A percentile compares a stretch with the other conserved stretches of the same genome.
phyloP scores from a whole-genome alignment of 148 eudicot species.

The Euryodendron excelsum region DNA sequence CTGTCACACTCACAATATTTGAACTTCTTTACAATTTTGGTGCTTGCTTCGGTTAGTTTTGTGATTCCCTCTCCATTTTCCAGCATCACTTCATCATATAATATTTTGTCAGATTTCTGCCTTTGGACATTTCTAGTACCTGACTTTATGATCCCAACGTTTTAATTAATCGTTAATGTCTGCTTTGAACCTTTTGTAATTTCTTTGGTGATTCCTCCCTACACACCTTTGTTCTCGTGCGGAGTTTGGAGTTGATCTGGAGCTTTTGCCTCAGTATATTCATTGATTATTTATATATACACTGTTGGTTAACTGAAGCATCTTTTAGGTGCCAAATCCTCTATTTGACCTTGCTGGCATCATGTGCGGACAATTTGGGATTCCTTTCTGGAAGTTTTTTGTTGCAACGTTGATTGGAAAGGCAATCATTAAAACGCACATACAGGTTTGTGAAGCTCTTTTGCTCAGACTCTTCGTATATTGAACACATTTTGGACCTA shows the following conservation, averaged over 20 bases:
- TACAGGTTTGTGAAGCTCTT: slow-evolving; percentile 58
- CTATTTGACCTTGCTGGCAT: slow-evolving; percentile 98
- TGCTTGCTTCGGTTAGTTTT: slow-evolving; percentile 92
- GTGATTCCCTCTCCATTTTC: slow-evolving; percentile 13
- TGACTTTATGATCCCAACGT: background rate
- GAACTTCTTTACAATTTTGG: slow-evolving; percentile 78
- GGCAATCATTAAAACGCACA: slow-evolving; percentile 91
- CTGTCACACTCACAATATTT: slow-evolving; percentile 83
- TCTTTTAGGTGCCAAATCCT: slow-evolving; percentile 88
- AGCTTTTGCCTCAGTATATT: background rate
- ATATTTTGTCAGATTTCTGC: background rate
- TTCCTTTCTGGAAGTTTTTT: slow-evolving; percentile 96
- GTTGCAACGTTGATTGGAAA: slow-evolving; percentile 86
- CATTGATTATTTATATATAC: background rate
- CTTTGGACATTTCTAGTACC: background rate
- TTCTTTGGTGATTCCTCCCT: background rate
- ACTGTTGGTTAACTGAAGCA: slow-evolving; percentile 15
- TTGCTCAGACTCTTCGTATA: background rate
- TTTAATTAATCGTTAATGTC: background rate
- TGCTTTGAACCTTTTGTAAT: background rate
- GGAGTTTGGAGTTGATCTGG: background rate
- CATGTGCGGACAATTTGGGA: slow-evolving; percentile 96
- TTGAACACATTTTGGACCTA: background rate
- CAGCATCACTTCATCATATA: background rate
- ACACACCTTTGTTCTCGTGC: background rate